These are phyloP conservation scores for Venturia pyrina DNA, from an alignment of 2,329 filamentous ascomycete species.

Conservation along the genomic window DNA sequence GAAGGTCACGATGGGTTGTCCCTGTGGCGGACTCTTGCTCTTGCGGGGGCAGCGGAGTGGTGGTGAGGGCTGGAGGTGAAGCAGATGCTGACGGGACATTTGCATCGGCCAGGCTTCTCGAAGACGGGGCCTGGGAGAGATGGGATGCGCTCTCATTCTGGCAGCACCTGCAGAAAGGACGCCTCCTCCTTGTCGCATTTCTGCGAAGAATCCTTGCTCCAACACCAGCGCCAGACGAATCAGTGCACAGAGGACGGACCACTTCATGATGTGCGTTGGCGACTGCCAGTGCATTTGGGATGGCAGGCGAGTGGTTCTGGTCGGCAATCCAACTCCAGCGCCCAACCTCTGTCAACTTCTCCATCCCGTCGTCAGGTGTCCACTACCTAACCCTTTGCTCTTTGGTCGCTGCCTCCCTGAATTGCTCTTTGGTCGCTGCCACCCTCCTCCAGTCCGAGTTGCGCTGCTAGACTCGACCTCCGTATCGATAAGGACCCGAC, in stretches of 20 bases:
- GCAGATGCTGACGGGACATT: too few relatives aligned
- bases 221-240: slow-evolving; percentile 9
- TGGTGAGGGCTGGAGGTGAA: not conserved
- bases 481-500: slow-evolving; percentile 10
- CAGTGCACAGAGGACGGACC: slow-evolving; percentile 4
- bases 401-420: not conserved
- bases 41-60: not conserved
- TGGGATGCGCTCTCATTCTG: too few relatives aligned
- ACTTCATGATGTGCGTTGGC: slow-evolving; percentile 7
- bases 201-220: not conserved
- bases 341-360: not conserved
- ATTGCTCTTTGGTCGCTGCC: not conserved
- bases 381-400: too few relatives aligned
- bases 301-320: not conserved
- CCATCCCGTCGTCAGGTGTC: not conserved
- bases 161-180: not conserved
- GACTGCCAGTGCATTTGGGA: not conserved
- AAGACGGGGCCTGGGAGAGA: not conserved
- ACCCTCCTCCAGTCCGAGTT: not conserved
- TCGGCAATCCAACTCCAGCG: not conserved
- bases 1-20: not conserved
- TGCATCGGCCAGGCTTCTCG: too few relatives aligned
- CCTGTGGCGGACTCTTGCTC: not conserved
- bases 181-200: not conserved
- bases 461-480: not conserved